Evolutionary conservation across 768 basidiomycete genomes (phyloP).

Genomic region (Leccinellum rugosiceps): DNA sequence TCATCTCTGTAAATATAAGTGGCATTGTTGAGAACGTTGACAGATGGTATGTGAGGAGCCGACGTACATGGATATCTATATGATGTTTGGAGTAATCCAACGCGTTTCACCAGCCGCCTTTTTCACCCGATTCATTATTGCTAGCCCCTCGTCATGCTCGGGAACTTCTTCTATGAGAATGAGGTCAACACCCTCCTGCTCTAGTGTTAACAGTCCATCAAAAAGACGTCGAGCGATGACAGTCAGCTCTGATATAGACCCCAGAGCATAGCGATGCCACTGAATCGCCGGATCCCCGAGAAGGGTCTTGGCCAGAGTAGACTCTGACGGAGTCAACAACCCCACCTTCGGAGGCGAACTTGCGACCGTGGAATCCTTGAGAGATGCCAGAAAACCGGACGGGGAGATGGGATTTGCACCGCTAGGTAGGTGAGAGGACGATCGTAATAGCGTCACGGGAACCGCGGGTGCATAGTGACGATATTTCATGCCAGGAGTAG

Average conservation of each 20-base stretch:
- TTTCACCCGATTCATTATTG: conserved; percentile 90
- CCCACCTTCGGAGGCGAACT: conserved; percentile 48
- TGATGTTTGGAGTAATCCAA: conserved; percentile 25
- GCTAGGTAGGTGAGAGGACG: conserved; percentile 41
- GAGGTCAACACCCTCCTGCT: conserved; percentile 68
- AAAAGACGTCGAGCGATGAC: conserved; percentile 80
- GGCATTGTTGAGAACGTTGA: neutral
- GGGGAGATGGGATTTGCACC: conserved; percentile 31
- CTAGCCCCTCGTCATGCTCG: conserved; percentile 81
- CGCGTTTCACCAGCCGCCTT: conserved; percentile 75
- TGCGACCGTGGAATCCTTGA: conserved; percentile 28
- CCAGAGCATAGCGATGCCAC: conserved; percentile 56
- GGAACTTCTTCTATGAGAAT: conserved; percentile 84
- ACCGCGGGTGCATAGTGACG: conserved; percentile 92
- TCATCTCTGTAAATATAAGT: neutral
- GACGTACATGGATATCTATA: conserved; percentile 20
- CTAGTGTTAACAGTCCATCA: conserved; percentile 80
- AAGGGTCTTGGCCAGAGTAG: conserved; percentile 34
- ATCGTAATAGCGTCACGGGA: conserved; percentile 74
- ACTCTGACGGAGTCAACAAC: conserved; percentile 63
- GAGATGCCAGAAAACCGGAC: conserved; percentile 41
- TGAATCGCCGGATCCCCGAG: conserved; percentile 37
- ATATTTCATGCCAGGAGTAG: conserved; percentile 99
- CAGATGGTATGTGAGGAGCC: neutral
- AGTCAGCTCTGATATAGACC: conserved; percentile 52